Conservation (phyloP, 768 basidiomycete genomes). For the Trametes elegans region DNA sequence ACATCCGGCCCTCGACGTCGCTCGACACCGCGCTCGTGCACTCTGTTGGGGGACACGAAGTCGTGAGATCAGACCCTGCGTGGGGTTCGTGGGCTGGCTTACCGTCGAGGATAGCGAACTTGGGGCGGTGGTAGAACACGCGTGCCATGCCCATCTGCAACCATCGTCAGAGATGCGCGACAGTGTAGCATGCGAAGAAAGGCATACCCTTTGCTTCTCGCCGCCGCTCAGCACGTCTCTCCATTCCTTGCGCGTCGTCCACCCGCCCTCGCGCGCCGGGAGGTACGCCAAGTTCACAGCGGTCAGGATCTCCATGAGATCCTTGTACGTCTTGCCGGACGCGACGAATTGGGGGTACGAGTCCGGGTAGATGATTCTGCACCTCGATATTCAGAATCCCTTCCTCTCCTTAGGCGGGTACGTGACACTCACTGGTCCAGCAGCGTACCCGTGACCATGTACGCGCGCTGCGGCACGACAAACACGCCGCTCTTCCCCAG, state of each 20-base stretch:
- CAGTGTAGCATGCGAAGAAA: not conserved
- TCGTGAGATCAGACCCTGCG: not conserved
- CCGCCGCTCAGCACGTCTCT: constrained; percentile 93
- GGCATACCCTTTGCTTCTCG: constrained; percentile 89
- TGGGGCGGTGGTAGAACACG: constrained; percentile 86
- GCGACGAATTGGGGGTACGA: constrained; percentile 70
- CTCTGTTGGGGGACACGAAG: constrained; percentile 44
- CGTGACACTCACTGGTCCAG: constrained; percentile 75
- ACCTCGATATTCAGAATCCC: too few relatives aligned
- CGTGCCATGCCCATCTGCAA: constrained; percentile 84
- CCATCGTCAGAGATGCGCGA: too few relatives aligned
- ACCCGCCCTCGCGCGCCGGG: constrained; percentile 85
- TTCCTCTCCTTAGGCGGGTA: too few relatives aligned
- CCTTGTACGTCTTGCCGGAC: constrained; percentile 58
- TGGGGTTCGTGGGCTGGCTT: constrained; percentile 24
- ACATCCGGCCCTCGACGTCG: constrained; percentile 96
- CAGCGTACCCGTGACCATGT: constrained; percentile 85
- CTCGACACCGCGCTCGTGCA: constrained; percentile 95
- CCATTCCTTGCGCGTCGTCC: constrained; percentile 92
- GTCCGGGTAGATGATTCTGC: constrained; percentile 84
- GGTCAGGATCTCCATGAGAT: constrained; percentile 74
- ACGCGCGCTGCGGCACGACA: constrained; percentile 89
- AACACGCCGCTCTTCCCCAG: constrained; percentile 59
- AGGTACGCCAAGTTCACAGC: constrained; percentile 84
- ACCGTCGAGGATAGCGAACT: constrained; percentile 87